These are phyloP conservation scores for Oldenlandia corymbosa DNA, from an alignment of 257 asterid species.

Conservation along the genomic window DNA sequence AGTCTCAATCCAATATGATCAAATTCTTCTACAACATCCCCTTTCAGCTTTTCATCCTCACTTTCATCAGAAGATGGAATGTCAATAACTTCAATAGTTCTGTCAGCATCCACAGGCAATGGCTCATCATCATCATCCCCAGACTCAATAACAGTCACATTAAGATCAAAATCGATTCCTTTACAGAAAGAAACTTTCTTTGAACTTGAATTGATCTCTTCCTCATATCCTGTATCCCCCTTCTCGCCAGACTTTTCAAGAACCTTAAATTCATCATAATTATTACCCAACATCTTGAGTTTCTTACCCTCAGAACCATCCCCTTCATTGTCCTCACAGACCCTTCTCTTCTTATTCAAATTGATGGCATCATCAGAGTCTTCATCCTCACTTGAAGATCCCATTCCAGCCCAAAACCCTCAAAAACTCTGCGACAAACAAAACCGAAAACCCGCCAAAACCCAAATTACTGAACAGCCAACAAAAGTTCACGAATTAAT, in stretches of 20 bases:
- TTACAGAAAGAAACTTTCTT: conserved; percentile 16
- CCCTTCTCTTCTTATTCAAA: conserved; percentile 42
- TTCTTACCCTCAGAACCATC: conserved; percentile 36
- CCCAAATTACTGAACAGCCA: too few species aligned
- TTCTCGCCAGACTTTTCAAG: conserved; percentile 22
- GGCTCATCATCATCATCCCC: conserved; percentile 8
- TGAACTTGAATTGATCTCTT: conserved; percentile 14
- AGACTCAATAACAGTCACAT: conserved; percentile 17
- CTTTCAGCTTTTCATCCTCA: conserved; percentile 43
- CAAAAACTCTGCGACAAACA: neutral
- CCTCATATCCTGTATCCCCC: conserved; percentile 8
- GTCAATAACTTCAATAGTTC: conserved; percentile 29
- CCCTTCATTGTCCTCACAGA: conserved; percentile 20
- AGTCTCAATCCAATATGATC: conserved; percentile 30
- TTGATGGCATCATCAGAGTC: conserved; percentile 1
- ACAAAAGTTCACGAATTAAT: too few species aligned
- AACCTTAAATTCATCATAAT: conserved; percentile 24
- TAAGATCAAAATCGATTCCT: conserved; percentile 38
- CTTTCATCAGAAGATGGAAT: conserved; percentile 41
- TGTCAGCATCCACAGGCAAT: conserved; percentile 13
- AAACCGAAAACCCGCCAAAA: neutral
- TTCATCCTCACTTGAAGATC: conserved; percentile 9
- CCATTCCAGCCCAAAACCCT: conserved; percentile 13
- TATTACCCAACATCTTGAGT: conserved; percentile 22
- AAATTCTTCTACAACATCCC: conserved; percentile 21